Evolutionary conservation across 208 protist genomes (phyloP), one percentile per base, ranked within the genome.

Genomic region (Phytomonas francai): DNA sequence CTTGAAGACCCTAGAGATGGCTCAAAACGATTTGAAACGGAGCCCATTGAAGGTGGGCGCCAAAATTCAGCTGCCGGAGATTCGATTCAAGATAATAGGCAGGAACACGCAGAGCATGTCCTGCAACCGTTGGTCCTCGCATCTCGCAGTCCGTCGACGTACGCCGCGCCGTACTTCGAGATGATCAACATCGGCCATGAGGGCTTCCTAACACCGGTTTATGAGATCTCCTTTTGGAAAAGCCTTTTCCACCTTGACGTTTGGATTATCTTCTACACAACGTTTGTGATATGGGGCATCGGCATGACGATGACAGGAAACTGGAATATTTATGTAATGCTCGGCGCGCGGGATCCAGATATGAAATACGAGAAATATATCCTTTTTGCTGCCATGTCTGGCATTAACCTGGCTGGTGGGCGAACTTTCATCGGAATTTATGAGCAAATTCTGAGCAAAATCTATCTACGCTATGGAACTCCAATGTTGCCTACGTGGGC

Each of bases 161-260:
- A 84, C 68, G 68, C 71, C 29, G 32, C 74, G 33, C 79, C 82
- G 8, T 42, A 69, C 11, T 65, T 84, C 14, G 78, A 87, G 61
- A 74, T 72, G 27, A 76, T 87, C 57, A 82, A 69, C 58, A 60
- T 87, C 2, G 83, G 81, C 62, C 75, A 75, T 59, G 78, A 87
- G 59, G 74, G 83, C 7, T 87, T 81, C 69, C 74, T 87, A 14
- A 71, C 73, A 27, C 81, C 81, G 39, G 72, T 87, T 51, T 83
- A 87, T 71, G 71, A 79, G 42, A 76, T 72, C 29, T 73, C 76
- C 49, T 87, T 87, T 56, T 63, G 70, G 19, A 34, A 78, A 30
- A 81, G 76, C 61, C 69, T 87, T 58, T 81, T 77, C 27, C 84
- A 83, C 36, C 61, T 84, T 54, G 76, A 84, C 63, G 63, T 84